These are phyloP conservation scores for Dendrobium chrysotoxum DNA, from an alignment of 106 monocot species.

Conservation along the genomic window DNA sequence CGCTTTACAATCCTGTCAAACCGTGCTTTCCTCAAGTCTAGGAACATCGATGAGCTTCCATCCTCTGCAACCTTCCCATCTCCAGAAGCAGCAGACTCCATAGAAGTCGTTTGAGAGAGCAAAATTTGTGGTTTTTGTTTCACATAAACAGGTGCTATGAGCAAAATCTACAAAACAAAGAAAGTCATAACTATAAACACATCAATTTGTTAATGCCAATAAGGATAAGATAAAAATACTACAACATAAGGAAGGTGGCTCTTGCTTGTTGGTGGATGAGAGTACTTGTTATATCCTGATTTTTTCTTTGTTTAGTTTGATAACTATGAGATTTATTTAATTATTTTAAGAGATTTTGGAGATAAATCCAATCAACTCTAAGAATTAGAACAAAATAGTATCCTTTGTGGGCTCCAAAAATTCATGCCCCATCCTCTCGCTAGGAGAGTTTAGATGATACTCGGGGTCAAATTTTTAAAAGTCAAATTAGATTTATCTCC, in stretches of 20 bases:
- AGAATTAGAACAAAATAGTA: neutral
- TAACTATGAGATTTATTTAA: neutral
- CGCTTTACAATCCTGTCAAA: constrained; percentile 62
- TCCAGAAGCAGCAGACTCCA: constrained; percentile 17
- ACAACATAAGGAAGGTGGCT: neutral
- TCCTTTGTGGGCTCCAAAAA: neutral
- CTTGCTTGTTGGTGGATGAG: neutral
- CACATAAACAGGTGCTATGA: constrained; percentile 70
- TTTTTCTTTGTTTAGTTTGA: neutral
- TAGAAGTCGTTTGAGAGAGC: constrained; percentile 24
- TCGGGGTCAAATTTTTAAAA: too few species aligned
- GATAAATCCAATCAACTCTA: neutral
- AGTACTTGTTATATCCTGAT: neutral
- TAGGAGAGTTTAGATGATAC: too few species aligned
- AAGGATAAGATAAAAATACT: neutral
- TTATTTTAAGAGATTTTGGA: neutral
- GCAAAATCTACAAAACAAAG: constrained; percentile 53
- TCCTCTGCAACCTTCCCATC: constrained; percentile 9
- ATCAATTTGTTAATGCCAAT: neutral
- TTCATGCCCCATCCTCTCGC: too few species aligned
- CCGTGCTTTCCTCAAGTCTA: constrained; percentile 46
- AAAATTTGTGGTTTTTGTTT: constrained; percentile 35
- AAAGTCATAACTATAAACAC: neutral
- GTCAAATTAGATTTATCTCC: too few species aligned
- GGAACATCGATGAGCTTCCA: constrained; percentile 6